A percentile compares a stretch with the other conserved stretches of the same genome.
Conservation (phyloP, 2,329 filamentous ascomycete species). For the Fusarium sp. region DNA sequence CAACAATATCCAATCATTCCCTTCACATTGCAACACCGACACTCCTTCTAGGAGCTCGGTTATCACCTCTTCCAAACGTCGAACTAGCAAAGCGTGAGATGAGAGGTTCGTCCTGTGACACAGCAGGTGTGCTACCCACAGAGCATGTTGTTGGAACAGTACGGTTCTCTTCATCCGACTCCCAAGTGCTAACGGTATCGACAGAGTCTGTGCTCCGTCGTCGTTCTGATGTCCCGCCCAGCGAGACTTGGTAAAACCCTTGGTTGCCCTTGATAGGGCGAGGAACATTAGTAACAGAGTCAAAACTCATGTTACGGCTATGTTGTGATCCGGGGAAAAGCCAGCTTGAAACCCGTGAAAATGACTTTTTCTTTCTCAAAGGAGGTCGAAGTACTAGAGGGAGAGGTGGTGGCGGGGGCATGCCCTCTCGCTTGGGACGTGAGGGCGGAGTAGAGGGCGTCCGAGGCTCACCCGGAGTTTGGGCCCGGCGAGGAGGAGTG, state of each 20-base stretch:
- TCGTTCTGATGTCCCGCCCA: conserved; percentile 48
- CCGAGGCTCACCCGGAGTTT: conserved; percentile 49
- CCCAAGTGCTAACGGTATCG: conserved; percentile 65
- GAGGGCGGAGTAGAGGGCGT: conserved; percentile 48
- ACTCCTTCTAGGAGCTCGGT: conserved; percentile 33
- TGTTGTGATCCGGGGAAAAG: conserved; percentile 61
- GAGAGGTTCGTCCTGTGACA: conserved; percentile 56
- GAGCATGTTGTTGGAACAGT: conserved; percentile 64
- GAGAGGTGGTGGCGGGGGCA: conserved; percentile 66
- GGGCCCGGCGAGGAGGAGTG: conserved; percentile 45
- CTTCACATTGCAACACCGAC: conserved; percentile 51
- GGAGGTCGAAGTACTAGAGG: conserved; percentile 71
- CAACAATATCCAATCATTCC: conserved; percentile 27
- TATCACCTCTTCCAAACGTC: conserved; percentile 49
- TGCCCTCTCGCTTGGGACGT: conserved; percentile 49
- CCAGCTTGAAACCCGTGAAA: conserved; percentile 72
- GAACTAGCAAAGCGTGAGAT: conserved; percentile 50
- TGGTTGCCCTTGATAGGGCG: conserved; percentile 64
- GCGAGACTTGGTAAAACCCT: conserved; percentile 69
- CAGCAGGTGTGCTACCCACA: conserved; percentile 59
- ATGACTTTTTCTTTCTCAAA: conserved; percentile 75
- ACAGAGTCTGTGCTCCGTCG: conserved; percentile 60
- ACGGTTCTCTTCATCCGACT: conserved; percentile 59
- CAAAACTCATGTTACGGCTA: conserved; percentile 57
- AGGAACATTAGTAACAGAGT: conserved; percentile 68